Evolutionary conservation across 495 filamentous ascomycete genomes (phyloP).

Genomic region (Lentithecium fluviatile): DNA sequence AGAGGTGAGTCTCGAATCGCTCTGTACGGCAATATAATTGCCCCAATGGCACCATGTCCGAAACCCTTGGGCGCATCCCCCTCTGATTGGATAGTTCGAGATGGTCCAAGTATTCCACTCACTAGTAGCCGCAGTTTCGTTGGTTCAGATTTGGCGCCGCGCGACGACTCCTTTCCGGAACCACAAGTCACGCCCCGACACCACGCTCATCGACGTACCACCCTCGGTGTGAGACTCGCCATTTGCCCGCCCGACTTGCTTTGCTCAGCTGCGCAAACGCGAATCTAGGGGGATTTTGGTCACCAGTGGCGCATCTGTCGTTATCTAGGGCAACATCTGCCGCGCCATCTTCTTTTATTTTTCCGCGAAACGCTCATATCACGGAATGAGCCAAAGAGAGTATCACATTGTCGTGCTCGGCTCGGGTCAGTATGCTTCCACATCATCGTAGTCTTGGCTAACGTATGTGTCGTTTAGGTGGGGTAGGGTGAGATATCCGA

Average conservation of each 20-base stretch:
- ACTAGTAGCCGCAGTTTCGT: slow-evolving; percentile 28
- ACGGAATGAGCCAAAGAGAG: slow-evolving; percentile 51
- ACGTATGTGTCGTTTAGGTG: background rate
- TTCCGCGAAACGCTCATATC: slow-evolving; percentile 3
- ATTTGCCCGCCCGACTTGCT: too few species aligned
- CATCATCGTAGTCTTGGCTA: too few species aligned
- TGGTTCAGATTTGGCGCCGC: slow-evolving; percentile 14
- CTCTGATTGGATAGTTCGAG: too few species aligned
- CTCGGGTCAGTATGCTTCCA: slow-evolving; percentile 59
- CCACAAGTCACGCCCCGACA: too few species aligned
- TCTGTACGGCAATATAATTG: slow-evolving; percentile 2
- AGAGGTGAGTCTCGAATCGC: slow-evolving; percentile 24
- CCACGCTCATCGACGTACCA: slow-evolving; percentile 14
- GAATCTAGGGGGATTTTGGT: slow-evolving; percentile 22
- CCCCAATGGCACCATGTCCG: slow-evolving; percentile 15
- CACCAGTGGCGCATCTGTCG: slow-evolving; percentile 24
- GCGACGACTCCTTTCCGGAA: slow-evolving; percentile 17
- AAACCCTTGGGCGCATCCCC: background rate
- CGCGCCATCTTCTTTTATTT: slow-evolving; percentile 5
- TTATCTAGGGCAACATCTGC: slow-evolving; percentile 11
- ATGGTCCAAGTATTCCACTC: slow-evolving; percentile 1
- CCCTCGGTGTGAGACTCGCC: slow-evolving; percentile 10
- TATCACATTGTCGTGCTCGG: slow-evolving; percentile 92
- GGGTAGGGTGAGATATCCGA: background rate
- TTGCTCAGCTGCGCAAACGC: slow-evolving; percentile 27